A percentile compares a stretch with the other conserved stretches of the same genome.
These are phyloP conservation scores for Exidia glandulosa DNA, from an alignment of 768 basidiomycete species.

Conservation along the genomic window DNA sequence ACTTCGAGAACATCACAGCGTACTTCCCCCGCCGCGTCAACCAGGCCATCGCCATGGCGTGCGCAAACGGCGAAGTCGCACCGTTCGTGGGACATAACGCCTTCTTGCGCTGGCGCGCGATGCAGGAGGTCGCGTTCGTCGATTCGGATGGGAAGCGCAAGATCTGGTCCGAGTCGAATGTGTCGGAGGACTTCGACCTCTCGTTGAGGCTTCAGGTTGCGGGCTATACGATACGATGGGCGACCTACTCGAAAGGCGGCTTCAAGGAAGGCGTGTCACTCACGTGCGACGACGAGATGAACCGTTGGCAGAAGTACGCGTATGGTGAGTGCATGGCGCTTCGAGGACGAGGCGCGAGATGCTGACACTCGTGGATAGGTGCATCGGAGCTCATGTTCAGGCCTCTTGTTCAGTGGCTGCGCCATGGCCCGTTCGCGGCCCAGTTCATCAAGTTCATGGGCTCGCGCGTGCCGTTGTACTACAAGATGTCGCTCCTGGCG, in stretches of 20 bases:
- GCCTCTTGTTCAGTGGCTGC: constrained; percentile 21
- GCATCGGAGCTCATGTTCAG: constrained; percentile 24
- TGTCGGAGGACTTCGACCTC: constrained; percentile 79
- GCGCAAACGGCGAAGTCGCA: constrained; percentile 71
- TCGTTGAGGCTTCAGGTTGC: constrained; percentile 48
- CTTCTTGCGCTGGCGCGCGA: constrained; percentile 79
- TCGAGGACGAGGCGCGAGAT: too few species aligned
- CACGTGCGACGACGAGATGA: constrained; percentile 29
- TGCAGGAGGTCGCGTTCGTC: constrained; percentile 74
- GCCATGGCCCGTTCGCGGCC: constrained; percentile 22
- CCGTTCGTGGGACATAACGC: constrained; percentile 85
- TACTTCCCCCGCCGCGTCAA: constrained; percentile 85
- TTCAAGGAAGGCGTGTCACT: constrained; percentile 31
- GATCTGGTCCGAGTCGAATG: constrained; percentile 76
- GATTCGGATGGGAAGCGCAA: constrained; percentile 58
- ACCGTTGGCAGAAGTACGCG: constrained; percentile 27
- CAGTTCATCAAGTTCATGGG: constrained; percentile 4
- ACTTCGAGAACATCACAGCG: constrained; percentile 84
- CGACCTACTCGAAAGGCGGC: constrained; percentile 25
- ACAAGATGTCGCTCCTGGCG: constrained; percentile 3
- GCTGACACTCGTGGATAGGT: constrained; percentile 1
- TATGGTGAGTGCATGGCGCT: constrained; percentile 1
- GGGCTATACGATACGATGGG: constrained; percentile 10
- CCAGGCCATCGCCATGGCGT: constrained; percentile 61
- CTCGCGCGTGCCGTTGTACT: constrained; percentile 2